These are phyloP conservation scores for Alternaria triticina DNA, from an alignment of 2,329 filamentous ascomycete genomes.

Conservation along the genomic window DNA sequence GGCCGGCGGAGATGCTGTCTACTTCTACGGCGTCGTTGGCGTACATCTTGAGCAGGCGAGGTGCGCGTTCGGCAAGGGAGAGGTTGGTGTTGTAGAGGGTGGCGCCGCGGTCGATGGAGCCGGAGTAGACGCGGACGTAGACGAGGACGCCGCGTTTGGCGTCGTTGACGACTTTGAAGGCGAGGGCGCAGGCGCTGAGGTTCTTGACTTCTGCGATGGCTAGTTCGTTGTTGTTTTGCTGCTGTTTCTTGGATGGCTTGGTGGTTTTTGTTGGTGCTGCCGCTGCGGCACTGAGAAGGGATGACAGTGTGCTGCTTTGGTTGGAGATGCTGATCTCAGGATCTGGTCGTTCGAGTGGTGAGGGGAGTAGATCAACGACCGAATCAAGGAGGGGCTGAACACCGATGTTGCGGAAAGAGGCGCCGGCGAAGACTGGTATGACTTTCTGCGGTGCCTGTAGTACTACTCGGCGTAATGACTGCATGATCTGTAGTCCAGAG, in stretches of 20 bases:
- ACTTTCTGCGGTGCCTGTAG: conserved; percentile 71
- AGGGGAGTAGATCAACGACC: conserved; percentile 85
- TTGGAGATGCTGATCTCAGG: conserved; percentile 74
- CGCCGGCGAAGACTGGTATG: conserved; percentile 87
- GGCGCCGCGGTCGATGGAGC: conserved; percentile 74
- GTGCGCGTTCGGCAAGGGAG: conserved; percentile 76
- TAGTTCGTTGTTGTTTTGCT: conserved; percentile 6
- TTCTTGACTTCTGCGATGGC: conserved; percentile 58
- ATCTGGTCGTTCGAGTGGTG: conserved; percentile 79
- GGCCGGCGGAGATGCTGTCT: conserved; percentile 77
- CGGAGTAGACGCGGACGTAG: conserved; percentile 91
- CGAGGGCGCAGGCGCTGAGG: conserved; percentile 71
- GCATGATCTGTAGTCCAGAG: conserved; percentile 68
- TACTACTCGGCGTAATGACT: conserved; percentile 76
- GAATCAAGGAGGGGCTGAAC: conserved; percentile 91
- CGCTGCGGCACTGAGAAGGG: conserved; percentile 49
- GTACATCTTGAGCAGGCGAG: conserved; percentile 86
- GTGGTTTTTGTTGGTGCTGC: conserved; percentile 19
- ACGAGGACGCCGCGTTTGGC: conserved; percentile 84
- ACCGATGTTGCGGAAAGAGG: conserved; percentile 92
- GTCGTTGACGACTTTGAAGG: conserved; percentile 95
- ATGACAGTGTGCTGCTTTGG: conserved; percentile 61
- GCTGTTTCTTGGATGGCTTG: conserved; percentile 20
- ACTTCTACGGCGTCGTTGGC: conserved; percentile 87
- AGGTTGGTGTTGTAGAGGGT: conserved; percentile 88